phyloP scores from a whole-genome alignment of 116 monocot genomes.

The Thalassia testudinum region DNA sequence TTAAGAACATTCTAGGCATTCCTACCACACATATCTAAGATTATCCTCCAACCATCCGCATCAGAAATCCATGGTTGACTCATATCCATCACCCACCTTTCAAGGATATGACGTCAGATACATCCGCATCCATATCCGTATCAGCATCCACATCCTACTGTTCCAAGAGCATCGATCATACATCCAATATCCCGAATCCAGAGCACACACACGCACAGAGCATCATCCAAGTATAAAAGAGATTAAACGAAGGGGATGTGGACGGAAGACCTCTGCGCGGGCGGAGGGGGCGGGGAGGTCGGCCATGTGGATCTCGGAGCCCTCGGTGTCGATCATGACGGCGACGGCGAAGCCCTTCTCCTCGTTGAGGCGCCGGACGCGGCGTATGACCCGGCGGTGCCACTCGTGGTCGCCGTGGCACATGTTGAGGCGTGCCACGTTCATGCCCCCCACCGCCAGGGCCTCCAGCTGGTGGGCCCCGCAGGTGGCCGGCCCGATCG shows the following conservation, averaged over 20 bases:
- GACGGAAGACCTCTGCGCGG: constrained; percentile 51
- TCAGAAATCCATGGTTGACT: too few relatives aligned
- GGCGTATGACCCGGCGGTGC: constrained; percentile 66
- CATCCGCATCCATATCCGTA: too few relatives aligned
- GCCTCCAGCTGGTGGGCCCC: constrained; percentile 71
- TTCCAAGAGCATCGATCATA: too few relatives aligned
- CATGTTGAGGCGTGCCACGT: constrained; percentile 86
- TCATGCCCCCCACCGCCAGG: constrained; percentile 89
- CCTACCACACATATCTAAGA: too few relatives aligned
- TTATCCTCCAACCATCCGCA: too few relatives aligned
- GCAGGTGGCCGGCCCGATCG: constrained; percentile 83
- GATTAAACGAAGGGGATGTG: neutral
- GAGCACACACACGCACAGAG: too few relatives aligned
- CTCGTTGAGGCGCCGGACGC: constrained; percentile 70
- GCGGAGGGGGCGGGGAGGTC: constrained; percentile 58
- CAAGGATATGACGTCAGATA: too few relatives aligned
- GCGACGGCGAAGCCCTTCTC: constrained; percentile 97
- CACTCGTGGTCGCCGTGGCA: constrained; percentile 86
- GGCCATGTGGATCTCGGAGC: constrained; percentile 97
- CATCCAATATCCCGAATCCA: too few relatives aligned
- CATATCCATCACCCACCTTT: too few relatives aligned
- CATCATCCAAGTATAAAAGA: too few relatives aligned
- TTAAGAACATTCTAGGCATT: too few relatives aligned
- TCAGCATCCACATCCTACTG: too few relatives aligned
- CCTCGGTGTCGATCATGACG: constrained; percentile 99